Conservation (phyloP, 202 grass and related monocot genomes). For the Setaria italica region DNA sequence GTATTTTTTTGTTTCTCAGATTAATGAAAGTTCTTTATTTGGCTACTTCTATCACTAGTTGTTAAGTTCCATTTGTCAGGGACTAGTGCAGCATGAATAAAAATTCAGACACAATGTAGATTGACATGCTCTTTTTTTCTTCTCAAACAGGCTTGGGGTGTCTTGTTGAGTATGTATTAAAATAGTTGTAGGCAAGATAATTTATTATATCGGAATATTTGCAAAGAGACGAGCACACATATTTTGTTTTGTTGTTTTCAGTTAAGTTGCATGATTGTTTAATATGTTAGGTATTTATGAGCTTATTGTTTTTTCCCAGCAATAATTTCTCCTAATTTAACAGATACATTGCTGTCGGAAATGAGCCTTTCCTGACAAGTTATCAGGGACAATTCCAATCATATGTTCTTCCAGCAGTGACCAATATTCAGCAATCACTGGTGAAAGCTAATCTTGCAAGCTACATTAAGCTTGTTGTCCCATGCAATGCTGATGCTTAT, state of each 20-base stretch:
- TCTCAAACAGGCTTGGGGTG: not conserved
- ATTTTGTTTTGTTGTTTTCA: not conserved
- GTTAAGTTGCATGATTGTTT: too few species aligned
- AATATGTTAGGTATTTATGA: not conserved
- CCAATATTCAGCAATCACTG: slow-evolving; percentile 18
- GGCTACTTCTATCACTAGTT: not conserved
- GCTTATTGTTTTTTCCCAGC: not conserved
- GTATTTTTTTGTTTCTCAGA: not conserved
- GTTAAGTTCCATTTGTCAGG: not conserved
- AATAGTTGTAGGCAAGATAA: not conserved
- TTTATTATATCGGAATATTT: not conserved
- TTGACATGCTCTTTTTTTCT: too few species aligned
- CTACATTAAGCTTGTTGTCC: slow-evolving; percentile 21
- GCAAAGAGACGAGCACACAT: not conserved
- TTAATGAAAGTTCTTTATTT: not conserved
- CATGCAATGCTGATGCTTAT: slow-evolving; percentile 29
- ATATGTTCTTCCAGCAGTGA: slow-evolving; percentile 24
- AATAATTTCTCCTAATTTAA: slow-evolving; percentile 8
- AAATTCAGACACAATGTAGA: not conserved
- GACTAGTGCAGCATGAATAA: not conserved
- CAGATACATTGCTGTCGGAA: slow-evolving; percentile 24
- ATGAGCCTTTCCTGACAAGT: slow-evolving; percentile 26
- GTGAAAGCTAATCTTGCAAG: slow-evolving; percentile 27
- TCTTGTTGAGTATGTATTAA: not conserved
- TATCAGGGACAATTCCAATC: slow-evolving; percentile 26